A percentile compares a stretch with the other conserved stretches of the same genome.
These are phyloP conservation scores for Pulveroboletus sp. DNA, from an alignment of 768 basidiomycete genomes.

Conservation along the genomic window DNA sequence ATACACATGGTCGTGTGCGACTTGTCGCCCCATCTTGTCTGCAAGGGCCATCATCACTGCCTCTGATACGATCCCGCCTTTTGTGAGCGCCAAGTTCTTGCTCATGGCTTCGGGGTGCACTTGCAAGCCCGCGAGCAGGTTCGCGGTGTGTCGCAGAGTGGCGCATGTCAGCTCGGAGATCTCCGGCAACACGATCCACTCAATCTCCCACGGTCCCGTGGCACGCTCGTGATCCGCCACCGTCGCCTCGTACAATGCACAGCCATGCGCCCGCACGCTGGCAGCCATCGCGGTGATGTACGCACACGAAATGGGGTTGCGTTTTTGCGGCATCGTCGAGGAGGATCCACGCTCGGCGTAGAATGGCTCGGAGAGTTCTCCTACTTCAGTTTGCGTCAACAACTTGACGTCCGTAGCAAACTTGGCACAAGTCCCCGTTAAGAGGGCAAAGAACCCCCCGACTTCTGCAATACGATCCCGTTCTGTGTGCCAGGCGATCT, in stretches of 20 bases:
- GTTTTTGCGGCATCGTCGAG: slow-evolving; percentile 50
- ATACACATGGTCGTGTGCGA: slow-evolving; percentile 44
- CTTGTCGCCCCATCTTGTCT: slow-evolving; percentile 40
- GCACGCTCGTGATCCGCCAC: slow-evolving; percentile 48
- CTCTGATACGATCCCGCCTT: slow-evolving; percentile 42
- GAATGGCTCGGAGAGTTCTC: slow-evolving; percentile 44
- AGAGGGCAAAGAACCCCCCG: slow-evolving; percentile 42
- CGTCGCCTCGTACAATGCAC: slow-evolving; percentile 44
- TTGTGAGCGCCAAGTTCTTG: slow-evolving; percentile 38
- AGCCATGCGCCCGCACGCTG: slow-evolving; percentile 39
- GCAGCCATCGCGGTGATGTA: slow-evolving; percentile 45
- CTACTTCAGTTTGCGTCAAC: slow-evolving; percentile 48
- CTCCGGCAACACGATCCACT: slow-evolving; percentile 47
- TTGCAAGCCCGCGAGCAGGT: slow-evolving; percentile 38
- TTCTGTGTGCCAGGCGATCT: slow-evolving; percentile 40
- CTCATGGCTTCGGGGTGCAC: slow-evolving; percentile 40
- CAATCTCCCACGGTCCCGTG: slow-evolving; percentile 51
- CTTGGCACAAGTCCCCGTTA: slow-evolving; percentile 46
- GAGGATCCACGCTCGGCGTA: slow-evolving; percentile 43
- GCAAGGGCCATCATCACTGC: slow-evolving; percentile 50
- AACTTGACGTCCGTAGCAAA: slow-evolving; percentile 45
- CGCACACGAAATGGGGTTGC: slow-evolving; percentile 45
- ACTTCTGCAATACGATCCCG: slow-evolving; percentile 43
- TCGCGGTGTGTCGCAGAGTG: slow-evolving; percentile 35
- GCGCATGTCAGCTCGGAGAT: slow-evolving; percentile 43